Base-by-base conservation (phyloP, 2,329 filamentous ascomycete genomes). In the Didymella pinodella region DNA sequence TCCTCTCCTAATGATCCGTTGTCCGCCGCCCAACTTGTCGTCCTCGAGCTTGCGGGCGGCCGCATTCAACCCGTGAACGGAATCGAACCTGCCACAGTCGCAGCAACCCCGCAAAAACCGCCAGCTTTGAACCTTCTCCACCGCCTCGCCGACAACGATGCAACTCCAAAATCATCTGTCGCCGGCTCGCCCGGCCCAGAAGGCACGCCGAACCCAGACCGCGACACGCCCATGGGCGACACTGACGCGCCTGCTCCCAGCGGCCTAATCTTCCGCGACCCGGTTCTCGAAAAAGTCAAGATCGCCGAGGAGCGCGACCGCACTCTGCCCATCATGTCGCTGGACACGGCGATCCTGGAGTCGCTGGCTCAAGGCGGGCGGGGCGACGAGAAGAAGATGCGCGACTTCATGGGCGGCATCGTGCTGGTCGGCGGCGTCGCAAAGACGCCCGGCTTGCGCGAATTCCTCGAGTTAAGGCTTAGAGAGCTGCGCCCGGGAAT, bases 111-210 rank as follows among this genome's bases (percentile, higher is more conserved):
- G 7, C 78, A 76, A 61, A 78, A 80, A 4, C 80, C 84, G 1
- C 88, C 89, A 62, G 85, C 86, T 1, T 86, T 91, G 68, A 92
- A 86, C 75, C 88, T 90, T 63, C 83, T 94, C 22, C 84, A 84
- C 61, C 88, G 90, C 34, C 76, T 88, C 18, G 87, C 90, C 55
- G 89, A 90, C 48, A 80, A 84, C 29, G 91, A 91, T 59, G 88
- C 84, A 45, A 96, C 92, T 0, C 94, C 95, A 1, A 88, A 87
- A 58, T 93, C 91, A 1, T 97, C 94, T 4, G 90, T 92, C 46
- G 92, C 93, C 10, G 91, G 91, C 4, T 97, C 94, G 0, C 95
- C 95, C 0, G 91, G 86, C 0, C 93, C 93, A 1, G 94, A 97
- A 62, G 88, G 87, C 66, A 94, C 91, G 57, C 87, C 86, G 66